A percentile compares a stretch with the other conserved stretches of the same genome.
phyloP scores from a whole-genome alignment of 768 basidiomycete species.

The Mycena pura region DNA sequence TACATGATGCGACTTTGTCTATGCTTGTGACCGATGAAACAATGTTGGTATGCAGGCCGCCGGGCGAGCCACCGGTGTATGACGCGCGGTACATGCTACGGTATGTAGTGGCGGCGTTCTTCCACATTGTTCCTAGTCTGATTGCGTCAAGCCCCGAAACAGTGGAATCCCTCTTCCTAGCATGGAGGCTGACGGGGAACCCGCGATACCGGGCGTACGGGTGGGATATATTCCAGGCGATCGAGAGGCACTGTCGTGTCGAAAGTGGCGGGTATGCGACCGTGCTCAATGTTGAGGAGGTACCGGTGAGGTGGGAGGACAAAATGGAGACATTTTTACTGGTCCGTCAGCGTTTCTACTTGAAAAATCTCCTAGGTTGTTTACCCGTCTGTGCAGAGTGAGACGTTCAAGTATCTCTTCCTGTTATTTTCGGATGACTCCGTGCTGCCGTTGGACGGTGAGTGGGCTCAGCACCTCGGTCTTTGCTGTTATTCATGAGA shows the following conservation, averaged over 20 bases:
- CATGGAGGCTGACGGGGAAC: conserved; percentile 90
- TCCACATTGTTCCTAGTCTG: neutral
- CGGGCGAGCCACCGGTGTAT: conserved; percentile 58
- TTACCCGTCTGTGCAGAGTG: conserved; percentile 56
- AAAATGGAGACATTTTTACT: conserved; percentile 97
- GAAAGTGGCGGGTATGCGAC: conserved; percentile 85
- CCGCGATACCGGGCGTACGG: conserved; percentile 79
- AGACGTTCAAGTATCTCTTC: conserved; percentile 91
- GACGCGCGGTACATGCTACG: conserved; percentile 95
- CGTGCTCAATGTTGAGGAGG: conserved; percentile 82
- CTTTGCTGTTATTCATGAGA: neutral
- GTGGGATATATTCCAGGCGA: conserved; percentile 90
- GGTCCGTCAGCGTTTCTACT: conserved; percentile 55
- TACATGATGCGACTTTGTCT: too few species aligned
- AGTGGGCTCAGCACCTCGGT: conserved; percentile 38
- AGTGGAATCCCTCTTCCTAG: conserved; percentile 91
- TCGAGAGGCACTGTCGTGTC: conserved; percentile 81
- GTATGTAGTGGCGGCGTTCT: conserved; percentile 38
- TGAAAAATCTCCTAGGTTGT: neutral
- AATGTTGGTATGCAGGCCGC: conserved; percentile 38
- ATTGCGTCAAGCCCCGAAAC: conserved; percentile 77
- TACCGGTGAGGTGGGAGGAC: conserved; percentile 74
- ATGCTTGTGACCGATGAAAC: too few species aligned
- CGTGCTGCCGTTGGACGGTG: conserved; percentile 75
- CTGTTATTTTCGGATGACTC: conserved; percentile 79